A percentile compares a stretch with the other conserved stretches of the same genome.
Evolutionary conservation across 2,329 filamentous ascomycete genomes (phyloP).

Genomic region (Ceratocystis albifundus): DNA sequence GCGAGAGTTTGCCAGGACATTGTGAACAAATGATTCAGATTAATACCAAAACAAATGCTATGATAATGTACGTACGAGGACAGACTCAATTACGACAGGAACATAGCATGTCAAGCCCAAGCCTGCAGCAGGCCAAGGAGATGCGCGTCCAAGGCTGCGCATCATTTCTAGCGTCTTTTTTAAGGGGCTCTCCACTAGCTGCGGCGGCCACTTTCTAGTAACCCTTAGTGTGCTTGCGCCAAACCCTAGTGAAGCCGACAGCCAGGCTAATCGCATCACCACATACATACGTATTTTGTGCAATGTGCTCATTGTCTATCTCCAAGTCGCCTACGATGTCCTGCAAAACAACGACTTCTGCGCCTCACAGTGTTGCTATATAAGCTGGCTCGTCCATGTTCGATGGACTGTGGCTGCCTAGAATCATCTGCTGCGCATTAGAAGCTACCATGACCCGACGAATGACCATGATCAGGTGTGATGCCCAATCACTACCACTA

Average conservation of each 20-base stretch:
- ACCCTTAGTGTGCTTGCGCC: too few relatives aligned
- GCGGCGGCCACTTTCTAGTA: background rate
- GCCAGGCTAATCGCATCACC: too few relatives aligned
- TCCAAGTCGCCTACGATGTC: slow-evolving; percentile 45
- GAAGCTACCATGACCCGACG: slow-evolving; percentile 47
- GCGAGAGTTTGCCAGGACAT: slow-evolving; percentile 21
- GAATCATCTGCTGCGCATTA: slow-evolving; percentile 36
- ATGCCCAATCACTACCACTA: slow-evolving; percentile 50
- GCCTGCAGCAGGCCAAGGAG: background rate
- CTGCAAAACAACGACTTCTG: slow-evolving; percentile 44
- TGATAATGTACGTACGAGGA: background rate
- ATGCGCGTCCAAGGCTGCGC: background rate
- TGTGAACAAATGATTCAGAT: background rate
- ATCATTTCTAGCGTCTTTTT: background rate
- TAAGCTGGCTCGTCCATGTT: slow-evolving; percentile 45
- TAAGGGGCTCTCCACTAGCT: slow-evolving; percentile 5
- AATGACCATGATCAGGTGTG: slow-evolving; percentile 48
- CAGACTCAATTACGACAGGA: background rate
- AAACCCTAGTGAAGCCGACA: too few relatives aligned
- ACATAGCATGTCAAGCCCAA: background rate
- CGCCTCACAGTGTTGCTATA: slow-evolving; percentile 50
- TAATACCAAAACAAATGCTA: background rate
- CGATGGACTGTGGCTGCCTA: slow-evolving; percentile 36
- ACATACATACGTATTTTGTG: slow-evolving; percentile 24
- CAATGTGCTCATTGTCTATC: slow-evolving; percentile 52